A percentile compares a stretch with the other conserved stretches of the same genome.
Evolutionary conservation across 768 basidiomycete genomes (phyloP).

Genomic region (Trametes elegans): DNA sequence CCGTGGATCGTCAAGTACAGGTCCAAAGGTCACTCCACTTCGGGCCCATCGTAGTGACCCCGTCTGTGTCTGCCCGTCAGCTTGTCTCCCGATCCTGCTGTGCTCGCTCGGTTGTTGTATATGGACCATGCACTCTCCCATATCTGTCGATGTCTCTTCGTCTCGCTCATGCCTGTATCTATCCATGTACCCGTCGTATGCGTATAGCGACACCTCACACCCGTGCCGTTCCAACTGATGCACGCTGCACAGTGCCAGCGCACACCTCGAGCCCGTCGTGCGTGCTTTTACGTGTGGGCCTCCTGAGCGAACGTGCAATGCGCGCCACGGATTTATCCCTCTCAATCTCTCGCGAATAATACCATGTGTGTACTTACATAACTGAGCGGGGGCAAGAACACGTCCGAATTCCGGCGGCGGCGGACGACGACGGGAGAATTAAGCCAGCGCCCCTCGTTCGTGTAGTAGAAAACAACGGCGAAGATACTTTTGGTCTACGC

Average conservation of each 20-base stretch:
- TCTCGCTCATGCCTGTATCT: constrained; percentile 2
- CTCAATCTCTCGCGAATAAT: too few species aligned
- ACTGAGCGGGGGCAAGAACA: too few species aligned
- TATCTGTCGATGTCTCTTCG: neutral
- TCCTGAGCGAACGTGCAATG: too few species aligned
- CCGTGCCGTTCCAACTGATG: neutral
- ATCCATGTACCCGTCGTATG: constrained; percentile 1
- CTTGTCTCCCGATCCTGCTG: too few species aligned
- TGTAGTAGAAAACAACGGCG: constrained; percentile 11
- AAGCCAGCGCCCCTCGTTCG: constrained; percentile 1
- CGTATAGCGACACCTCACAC: constrained; percentile 11
- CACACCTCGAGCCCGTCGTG: too few species aligned
- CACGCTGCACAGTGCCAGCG: too few species aligned
- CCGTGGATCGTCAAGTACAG: constrained; percentile 83
- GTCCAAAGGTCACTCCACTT: constrained; percentile 40
- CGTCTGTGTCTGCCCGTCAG: neutral
- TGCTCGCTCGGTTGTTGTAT: neutral
- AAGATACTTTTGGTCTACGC: constrained; percentile 22
- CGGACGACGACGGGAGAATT: neutral
- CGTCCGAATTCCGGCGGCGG: too few species aligned
- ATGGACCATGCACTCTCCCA: constrained; percentile 15
- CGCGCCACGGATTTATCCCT: too few species aligned
- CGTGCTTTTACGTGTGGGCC: too few species aligned
- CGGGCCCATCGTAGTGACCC: constrained; percentile 1
- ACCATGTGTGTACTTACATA: too few species aligned